These are phyloP conservation scores for Dictyostelium intermedium DNA, from an alignment of 78 protist species.

Conservation along the genomic window DNA sequence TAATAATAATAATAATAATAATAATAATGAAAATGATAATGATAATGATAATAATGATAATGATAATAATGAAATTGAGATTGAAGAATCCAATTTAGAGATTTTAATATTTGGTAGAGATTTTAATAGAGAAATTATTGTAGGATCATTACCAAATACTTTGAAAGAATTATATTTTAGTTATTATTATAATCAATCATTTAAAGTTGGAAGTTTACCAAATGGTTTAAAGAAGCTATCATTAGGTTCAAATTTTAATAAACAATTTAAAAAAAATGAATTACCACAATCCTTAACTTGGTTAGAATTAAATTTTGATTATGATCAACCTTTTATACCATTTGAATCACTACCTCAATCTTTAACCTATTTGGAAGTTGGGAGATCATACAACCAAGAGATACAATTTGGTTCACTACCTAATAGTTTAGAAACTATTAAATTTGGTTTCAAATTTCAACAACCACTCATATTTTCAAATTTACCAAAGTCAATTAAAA, in stretches of 20 bases:
- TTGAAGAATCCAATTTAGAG: neutral
- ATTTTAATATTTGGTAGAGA: neutral
- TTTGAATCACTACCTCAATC: neutral
- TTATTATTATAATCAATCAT: neutral
- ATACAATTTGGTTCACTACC: constrained; percentile 6
- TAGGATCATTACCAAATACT: neutral
- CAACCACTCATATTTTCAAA: neutral
- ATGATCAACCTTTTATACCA: neutral
- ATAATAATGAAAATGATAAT: too few species aligned
- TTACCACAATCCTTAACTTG: neutral
- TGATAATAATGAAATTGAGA: neutral
- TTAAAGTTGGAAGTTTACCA: neutral
- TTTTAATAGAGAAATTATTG: neutral
- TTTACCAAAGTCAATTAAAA: neutral
- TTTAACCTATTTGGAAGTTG: neutral
- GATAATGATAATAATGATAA: neutral
- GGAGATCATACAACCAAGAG: neutral
- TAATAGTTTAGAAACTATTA: neutral
- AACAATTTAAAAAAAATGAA: neutral
- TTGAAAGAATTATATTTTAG: neutral
- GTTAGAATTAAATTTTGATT: neutral
- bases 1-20: neutral
- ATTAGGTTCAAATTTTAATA: neutral
- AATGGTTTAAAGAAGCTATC: neutral
- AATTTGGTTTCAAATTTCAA: neutral